These are phyloP conservation scores for Fusarium foetens DNA, from an alignment of 2,329 filamentous ascomycete genomes.

Conservation along the genomic window DNA sequence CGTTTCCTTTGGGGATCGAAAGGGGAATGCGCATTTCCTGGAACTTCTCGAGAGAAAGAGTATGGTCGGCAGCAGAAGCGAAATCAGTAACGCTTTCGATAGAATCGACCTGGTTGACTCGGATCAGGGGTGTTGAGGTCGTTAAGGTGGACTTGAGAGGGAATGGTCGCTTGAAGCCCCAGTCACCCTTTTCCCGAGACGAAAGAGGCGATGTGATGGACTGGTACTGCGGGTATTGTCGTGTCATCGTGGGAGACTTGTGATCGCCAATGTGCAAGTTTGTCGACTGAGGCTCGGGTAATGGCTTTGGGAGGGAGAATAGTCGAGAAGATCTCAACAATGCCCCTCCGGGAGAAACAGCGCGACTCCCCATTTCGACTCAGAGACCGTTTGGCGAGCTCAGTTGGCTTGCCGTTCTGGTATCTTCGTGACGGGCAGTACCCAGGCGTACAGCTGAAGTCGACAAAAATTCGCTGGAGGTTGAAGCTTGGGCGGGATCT, in stretches of 20 bases:
- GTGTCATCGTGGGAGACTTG: slow-evolving; percentile 64
- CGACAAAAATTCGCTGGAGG: slow-evolving; percentile 47
- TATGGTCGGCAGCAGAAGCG: slow-evolving; percentile 82
- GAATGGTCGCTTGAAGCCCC: slow-evolving; percentile 89
- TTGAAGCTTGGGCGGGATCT: slow-evolving; percentile 39
- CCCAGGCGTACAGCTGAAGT: slow-evolving; percentile 23
- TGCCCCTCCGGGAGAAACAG: slow-evolving; percentile 69
- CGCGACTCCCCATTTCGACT: slow-evolving; percentile 48
- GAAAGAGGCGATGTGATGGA: slow-evolving; percentile 80
- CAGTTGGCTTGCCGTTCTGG: slow-evolving; percentile 45
- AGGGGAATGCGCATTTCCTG: slow-evolving; percentile 82
- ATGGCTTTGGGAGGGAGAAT: slow-evolving; percentile 84
- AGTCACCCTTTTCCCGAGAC: slow-evolving; percentile 83
- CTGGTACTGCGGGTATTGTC: slow-evolving; percentile 82
- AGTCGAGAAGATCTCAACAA: slow-evolving; percentile 88
- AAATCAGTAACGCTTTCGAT: slow-evolving; percentile 92
- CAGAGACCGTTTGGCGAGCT: slow-evolving; percentile 44
- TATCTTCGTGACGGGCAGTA: slow-evolving; percentile 33
- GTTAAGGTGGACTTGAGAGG: slow-evolving; percentile 79
- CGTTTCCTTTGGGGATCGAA: slow-evolving; percentile 58
- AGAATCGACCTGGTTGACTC: slow-evolving; percentile 82
- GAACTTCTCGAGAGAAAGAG: slow-evolving; percentile 84
- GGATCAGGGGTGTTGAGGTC: slow-evolving; percentile 78
- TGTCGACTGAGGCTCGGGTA: slow-evolving; percentile 70
- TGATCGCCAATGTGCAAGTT: slow-evolving; percentile 49